Base-by-base conservation (phyloP, 352 stramenopile genomes). In the Phytophthora tentaculata region DNA sequence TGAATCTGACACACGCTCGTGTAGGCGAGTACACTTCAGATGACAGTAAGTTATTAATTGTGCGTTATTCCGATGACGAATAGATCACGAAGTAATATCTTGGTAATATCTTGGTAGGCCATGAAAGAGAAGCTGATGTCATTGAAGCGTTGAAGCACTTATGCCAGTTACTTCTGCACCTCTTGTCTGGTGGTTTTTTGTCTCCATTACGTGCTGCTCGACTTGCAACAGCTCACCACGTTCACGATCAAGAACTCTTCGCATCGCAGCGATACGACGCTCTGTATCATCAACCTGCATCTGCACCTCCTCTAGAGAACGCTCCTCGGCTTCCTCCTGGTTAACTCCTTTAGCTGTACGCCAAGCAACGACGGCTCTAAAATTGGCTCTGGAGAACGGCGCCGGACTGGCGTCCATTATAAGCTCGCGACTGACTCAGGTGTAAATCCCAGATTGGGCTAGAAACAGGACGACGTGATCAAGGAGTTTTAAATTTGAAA, bases 151-250 rank as follows among this genome's bases (percentile, higher is more conserved):
- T n/a, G n/a, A n/a, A n/a, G n/a, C n/a, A n/a, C n/a, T n/a, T n/a
- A n/a, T 19, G 69, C 69, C 2, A 92, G 55, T 24, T 84, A 61
- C 45, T 82, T 79, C 49, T 89, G 76, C n/a, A 92, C 43, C n/a
- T 70, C 67, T 10, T 73, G 48, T 0, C 73, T 69, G 0, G 48
- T 67, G 0, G 51, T n/a, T 45, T 63, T 83, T 75, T 3, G 61
- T 73, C 50, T 85, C 66, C 2, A 82, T 22, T 39, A 89, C 59
- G 28, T 71, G 59, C 24, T 74, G 64, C 19, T 84, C 60, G 14
- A 80, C 49, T 39, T 70, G 16, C 3, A 74, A 50, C 3, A 86
- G 58, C 22, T 73, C 61, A 0, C 32, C 43, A 22, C 67, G 68
- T n/a, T 87, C 69, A 29, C 60, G 71, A 37, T 75, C 67, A 10